Base-by-base conservation (phyloP, 306 rosid species). In the Oxytropis ochrocephala region DNA sequence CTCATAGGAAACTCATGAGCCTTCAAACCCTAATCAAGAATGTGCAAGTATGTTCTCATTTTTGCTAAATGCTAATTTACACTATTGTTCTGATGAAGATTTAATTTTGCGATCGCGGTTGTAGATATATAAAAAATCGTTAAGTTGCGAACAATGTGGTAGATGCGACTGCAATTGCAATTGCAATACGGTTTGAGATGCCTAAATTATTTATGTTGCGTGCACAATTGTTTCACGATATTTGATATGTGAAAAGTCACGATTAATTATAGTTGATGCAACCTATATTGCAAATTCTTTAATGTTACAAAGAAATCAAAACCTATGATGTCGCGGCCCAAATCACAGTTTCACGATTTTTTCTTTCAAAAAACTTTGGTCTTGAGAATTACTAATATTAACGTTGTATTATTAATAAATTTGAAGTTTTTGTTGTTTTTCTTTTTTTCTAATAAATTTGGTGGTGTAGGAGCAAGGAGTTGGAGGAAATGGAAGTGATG, bases 1-100 rank as follows among this genome's bases (percentile, higher is more conserved):
- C 97, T 0, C 97, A 91, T 10, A 74, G 97, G 43, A 91, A 91
- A 82, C 63, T 91, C 1, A 82, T 80, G 87, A 91, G 97, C 56
- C 91, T 91, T 7, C 88, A 91, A 85, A 80, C 91, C 59, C 84
- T 91, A 2, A 88, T 86, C 30, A 82, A 74, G 49, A 88, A 88
- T 77, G 81, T 91, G 0, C 84, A 88, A 85, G 97, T 79, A 61
- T 0, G 41, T 43, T 61, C 35, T 16, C 5, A 27, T 21, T 2
- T 2, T 53, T 10, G 46, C 11, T 27, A 1, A 67, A 10, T 35
- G 17, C 16, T 24, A 13, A 36, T 24, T 19, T 11, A 9, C 4
- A 57, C 2, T 8, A 8, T 57, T 24, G 38, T 33, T 33, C 6
- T 33, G 38, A 33, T 6, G 1, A 33, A 33, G 38, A 7, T 33